A percentile compares a stretch with the other conserved stretches of the same genome.
phyloP scores from a whole-genome alignment of 768 basidiomycete species.

The Leccinellum rugosiceps region DNA sequence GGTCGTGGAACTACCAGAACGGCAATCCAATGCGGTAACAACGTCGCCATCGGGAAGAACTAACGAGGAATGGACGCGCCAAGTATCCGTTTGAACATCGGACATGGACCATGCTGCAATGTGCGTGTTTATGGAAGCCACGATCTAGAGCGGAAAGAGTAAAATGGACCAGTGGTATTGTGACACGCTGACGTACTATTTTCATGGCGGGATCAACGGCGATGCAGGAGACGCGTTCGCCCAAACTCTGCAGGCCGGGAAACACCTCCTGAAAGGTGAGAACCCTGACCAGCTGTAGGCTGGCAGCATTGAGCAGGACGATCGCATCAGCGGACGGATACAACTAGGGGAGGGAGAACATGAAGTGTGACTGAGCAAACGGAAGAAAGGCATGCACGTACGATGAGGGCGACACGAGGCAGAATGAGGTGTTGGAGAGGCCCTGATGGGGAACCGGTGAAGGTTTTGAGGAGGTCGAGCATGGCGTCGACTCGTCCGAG shows the following conservation, averaged over 20 bases:
- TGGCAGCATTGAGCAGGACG: slow-evolving; percentile 68
- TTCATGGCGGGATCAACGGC: slow-evolving; percentile 78
- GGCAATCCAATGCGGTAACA: slow-evolving; percentile 67
- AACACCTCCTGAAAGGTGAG: slow-evolving; percentile 82
- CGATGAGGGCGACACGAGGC: slow-evolving; percentile 54
- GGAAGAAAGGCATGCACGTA: slow-evolving; percentile 33
- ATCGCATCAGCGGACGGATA: slow-evolving; percentile 71
- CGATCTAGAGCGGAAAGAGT: slow-evolving; percentile 48
- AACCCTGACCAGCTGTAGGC: slow-evolving; percentile 60
- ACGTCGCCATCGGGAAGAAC: slow-evolving; percentile 51
- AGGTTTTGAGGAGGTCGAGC: slow-evolving; percentile 46
- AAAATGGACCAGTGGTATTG: neutral
- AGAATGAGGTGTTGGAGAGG: slow-evolving; percentile 57
- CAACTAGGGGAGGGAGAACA: slow-evolving; percentile 40
- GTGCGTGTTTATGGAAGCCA: slow-evolving; percentile 63
- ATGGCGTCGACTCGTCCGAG: slow-evolving; percentile 33
- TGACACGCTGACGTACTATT: slow-evolving; percentile 51
- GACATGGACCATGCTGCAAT: slow-evolving; percentile 82
- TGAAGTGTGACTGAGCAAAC: neutral
- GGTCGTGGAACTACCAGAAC: slow-evolving; percentile 52
- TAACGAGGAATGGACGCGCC: slow-evolving; percentile 82
- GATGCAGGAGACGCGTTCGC: slow-evolving; percentile 53
- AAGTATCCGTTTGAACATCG: slow-evolving; percentile 56
- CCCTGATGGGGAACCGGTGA: slow-evolving; percentile 50
- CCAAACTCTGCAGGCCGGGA: slow-evolving; percentile 48